phyloP scores from a whole-genome alignment of 1,284 basidiomycete species.

The Ustilago trichophora region DNA sequence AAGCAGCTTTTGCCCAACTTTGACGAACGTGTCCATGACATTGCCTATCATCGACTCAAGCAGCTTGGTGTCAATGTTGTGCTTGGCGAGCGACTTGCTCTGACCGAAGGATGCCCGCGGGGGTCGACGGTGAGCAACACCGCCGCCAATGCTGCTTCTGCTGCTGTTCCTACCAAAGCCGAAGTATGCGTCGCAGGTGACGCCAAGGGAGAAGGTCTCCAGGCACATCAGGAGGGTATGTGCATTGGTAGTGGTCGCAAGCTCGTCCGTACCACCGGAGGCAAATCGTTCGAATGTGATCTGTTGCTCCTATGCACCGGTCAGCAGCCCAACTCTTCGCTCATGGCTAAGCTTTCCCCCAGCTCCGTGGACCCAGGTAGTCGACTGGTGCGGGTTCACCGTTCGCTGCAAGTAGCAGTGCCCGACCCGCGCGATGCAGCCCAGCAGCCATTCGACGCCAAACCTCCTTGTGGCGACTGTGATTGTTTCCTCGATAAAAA shows the following conservation, averaged over 20 bases:
- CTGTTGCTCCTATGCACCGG: constrained; percentile 64
- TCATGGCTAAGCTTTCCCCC: constrained; percentile 60
- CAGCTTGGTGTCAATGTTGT: constrained; percentile 63
- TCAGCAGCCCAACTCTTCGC: constrained; percentile 62
- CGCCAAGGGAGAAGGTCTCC: constrained; percentile 49
- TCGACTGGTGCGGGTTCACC: constrained; percentile 56
- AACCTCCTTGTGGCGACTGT: constrained; percentile 63
- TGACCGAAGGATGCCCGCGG: constrained; percentile 60
- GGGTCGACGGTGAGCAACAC: constrained; percentile 52
- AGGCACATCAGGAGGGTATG: constrained; percentile 48
- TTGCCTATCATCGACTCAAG: constrained; percentile 50
- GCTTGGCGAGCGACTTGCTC: constrained; percentile 61
- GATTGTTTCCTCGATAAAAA: constrained; percentile 66
- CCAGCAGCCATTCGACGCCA: constrained; percentile 54
- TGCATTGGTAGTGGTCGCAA: constrained; percentile 52
- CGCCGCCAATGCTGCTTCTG: constrained; percentile 4
- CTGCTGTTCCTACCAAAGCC: constrained; percentile 6
- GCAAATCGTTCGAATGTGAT: constrained; percentile 60
- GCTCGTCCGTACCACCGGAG: constrained; percentile 60
- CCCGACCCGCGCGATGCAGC: constrained; percentile 52
- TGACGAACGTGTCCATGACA: constrained; percentile 59
- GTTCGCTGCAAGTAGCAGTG: constrained; percentile 59
- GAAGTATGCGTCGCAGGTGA: constrained; percentile 43
- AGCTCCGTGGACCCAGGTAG: constrained; percentile 57
- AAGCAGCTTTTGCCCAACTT: constrained; percentile 65